Evolutionary conservation across 2,329 filamentous ascomycete genomes (phyloP), one percentile per base, ranked within the genome.

Genomic region (Ramularia endophylla): DNA sequence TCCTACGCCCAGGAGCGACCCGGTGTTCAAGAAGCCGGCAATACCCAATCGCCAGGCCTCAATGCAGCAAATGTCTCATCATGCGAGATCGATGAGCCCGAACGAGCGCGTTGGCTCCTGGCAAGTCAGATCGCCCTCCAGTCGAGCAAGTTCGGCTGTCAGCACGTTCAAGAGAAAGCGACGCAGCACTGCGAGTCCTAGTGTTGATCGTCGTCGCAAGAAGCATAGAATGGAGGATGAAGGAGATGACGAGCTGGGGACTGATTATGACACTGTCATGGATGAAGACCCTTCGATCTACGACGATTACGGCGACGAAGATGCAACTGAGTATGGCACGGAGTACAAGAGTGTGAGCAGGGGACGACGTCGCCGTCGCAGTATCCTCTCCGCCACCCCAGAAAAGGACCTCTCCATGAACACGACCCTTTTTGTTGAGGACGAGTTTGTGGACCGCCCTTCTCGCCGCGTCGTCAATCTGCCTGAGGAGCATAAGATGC

Each of bases 391-490:
- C 6, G 22, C 36, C n/a, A 41, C 43, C 22, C 38, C 45, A 11
- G 40, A 45, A 13, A 45, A 47, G 25, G 43, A 38, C 28, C 33
- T 42, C 30, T 43, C 46, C 3, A 31, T 47, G 8, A 42, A 43
- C 27, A 71, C 48, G 62, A 68, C 17, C 53, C 70, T 38, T 69
- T 39, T 47, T 12, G 48, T 56, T 7, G 47, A 53, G 36, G 55
- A 59, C 18, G 47, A 54, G 13, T 44, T 48, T 15, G 35, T 43
- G 20, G 29, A 50, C 5, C 43, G 42, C 9, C 43, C 33, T 17
- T 45, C 42, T 13, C 43, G 47, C 33, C 47, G 43, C 28, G 33
- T 51, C 13, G 41, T 52, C 38, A 32, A 47, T 20, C 43, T 57
- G 15, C 53, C 58, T 13, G 41, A 44, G 13, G 48, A 54, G 40